Conservation (phyloP, 306 rosid genomes). For the Cucurbita moschata region DNA sequence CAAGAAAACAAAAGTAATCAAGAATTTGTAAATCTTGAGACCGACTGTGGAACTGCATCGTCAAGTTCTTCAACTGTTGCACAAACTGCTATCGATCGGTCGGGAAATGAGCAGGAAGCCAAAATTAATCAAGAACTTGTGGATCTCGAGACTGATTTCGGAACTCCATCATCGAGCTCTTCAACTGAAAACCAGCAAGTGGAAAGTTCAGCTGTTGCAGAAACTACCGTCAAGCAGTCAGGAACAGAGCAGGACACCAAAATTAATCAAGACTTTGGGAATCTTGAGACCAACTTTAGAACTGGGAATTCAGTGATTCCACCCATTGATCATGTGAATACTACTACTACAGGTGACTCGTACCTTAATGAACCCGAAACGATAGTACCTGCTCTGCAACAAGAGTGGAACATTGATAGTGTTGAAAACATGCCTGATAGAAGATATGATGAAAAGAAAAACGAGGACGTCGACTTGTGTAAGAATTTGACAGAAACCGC, state of each 20-base stretch:
- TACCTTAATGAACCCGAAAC: constrained; percentile 20
- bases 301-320: constrained; percentile 14
- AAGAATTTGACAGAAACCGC: constrained; percentile 3
- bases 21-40: constrained; percentile 10
- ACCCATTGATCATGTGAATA: constrained; percentile 14
- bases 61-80: background rate
- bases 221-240: no score
- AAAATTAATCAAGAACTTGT: background rate
- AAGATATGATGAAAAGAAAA: background rate
- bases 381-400: constrained; percentile 6
- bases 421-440: constrained; percentile 12
- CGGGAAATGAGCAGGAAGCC: constrained; percentile 10
- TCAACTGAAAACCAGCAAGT: background rate
- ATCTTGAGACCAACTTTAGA: constrained; percentile 18
- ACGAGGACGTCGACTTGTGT: background rate
- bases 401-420: constrained; percentile 14
- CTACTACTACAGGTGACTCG: constrained; percentile 14
- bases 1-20: background rate
- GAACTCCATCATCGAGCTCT: background rate
- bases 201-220: constrained; percentile 15
- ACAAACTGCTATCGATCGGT: constrained; percentile 11
- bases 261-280: background rate
- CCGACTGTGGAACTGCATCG: constrained; percentile 8
- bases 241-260: constrained; percentile 6
- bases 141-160: constrained; percentile 5